Evolutionary conservation across 2,329 filamentous ascomycete genomes (phyloP).

Genomic region (Colletotrichum navitas): DNA sequence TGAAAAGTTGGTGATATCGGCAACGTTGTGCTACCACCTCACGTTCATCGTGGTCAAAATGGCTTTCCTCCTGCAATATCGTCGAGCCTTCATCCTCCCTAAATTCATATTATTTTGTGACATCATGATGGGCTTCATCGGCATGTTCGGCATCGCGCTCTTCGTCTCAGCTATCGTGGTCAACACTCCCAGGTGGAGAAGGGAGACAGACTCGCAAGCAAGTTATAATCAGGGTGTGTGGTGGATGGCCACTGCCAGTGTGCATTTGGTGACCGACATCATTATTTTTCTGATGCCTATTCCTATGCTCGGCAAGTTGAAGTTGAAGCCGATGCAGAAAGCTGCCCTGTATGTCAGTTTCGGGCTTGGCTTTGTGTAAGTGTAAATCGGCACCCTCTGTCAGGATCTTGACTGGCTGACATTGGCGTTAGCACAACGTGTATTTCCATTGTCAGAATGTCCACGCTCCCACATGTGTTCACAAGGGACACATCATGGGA

Average conservation of each 20-base stretch:
- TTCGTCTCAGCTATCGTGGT: conserved; percentile 27
- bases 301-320: conserved; percentile 21
- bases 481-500: conserved; percentile 30
- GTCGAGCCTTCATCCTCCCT: conserved; percentile 17
- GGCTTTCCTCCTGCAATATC: conserved; percentile 31
- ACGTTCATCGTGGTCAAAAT: conserved; percentile 35
- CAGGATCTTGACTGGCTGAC: neutral
- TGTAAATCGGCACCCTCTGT: neutral
- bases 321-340: conserved; percentile 15
- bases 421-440: conserved; percentile 16
- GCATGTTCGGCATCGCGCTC: conserved; percentile 23
- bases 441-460: conserved; percentile 32
- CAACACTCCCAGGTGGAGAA: conserved; percentile 16
- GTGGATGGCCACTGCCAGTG: conserved; percentile 24
- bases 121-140: conserved; percentile 30
- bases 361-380: conserved; percentile 38
- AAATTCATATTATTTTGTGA: conserved; percentile 22
- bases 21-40: conserved; percentile 26
- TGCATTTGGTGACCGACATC: conserved; percentile 35
- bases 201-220: conserved; percentile 1
- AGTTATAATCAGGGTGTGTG: conserved; percentile 19
- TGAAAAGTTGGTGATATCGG: conserved; percentile 12
- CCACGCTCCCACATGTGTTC: conserved; percentile 18
- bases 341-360: conserved; percentile 26
- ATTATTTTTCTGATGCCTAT: conserved; percentile 38